phyloP scores from a whole-genome alignment of 768 basidiomycete species.

The Kondoa malvinella region DNA sequence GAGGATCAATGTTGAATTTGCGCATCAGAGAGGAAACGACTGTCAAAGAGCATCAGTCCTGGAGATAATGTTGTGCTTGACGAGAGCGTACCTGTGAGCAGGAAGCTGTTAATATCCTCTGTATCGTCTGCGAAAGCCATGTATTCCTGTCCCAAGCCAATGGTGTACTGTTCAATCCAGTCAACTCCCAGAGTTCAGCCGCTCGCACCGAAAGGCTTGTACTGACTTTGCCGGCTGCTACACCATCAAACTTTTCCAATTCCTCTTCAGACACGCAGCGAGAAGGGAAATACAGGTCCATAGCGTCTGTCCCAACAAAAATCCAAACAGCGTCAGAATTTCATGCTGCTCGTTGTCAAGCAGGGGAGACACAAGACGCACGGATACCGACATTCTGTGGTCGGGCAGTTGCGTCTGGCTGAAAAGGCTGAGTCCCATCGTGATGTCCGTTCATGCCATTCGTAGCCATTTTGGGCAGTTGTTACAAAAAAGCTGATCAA shows the following conservation, averaged over 20 bases:
- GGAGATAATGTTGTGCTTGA: no score
- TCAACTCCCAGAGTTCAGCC: neutral
- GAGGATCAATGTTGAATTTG: conserved; percentile 90
- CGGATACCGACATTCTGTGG: conserved; percentile 90
- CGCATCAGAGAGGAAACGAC: conserved; percentile 75
- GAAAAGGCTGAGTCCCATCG: neutral
- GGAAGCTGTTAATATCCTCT: conserved; percentile 97
- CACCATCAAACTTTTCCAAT: conserved; percentile 84
- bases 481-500: no score
- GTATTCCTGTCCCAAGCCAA: conserved; percentile 90
- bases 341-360: neutral
- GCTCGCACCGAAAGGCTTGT: neutral
- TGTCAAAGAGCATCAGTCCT: conserved; percentile 29
- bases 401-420: conserved; percentile 32
- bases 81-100: conserved; percentile 54
- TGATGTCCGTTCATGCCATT: neutral
- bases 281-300: conserved; percentile 74
- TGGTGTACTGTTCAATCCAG: conserved; percentile 48
- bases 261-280: conserved; percentile 92
- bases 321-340: neutral
- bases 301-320: conserved; percentile 35
- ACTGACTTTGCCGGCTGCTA: conserved; percentile 60
- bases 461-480: neutral
- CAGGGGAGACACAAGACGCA: conserved; percentile 15
- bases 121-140: conserved; percentile 99